Evolutionary conservation across 108 stramenopile genomes (phyloP).

Genomic region (Skeletonema grethae): DNA sequence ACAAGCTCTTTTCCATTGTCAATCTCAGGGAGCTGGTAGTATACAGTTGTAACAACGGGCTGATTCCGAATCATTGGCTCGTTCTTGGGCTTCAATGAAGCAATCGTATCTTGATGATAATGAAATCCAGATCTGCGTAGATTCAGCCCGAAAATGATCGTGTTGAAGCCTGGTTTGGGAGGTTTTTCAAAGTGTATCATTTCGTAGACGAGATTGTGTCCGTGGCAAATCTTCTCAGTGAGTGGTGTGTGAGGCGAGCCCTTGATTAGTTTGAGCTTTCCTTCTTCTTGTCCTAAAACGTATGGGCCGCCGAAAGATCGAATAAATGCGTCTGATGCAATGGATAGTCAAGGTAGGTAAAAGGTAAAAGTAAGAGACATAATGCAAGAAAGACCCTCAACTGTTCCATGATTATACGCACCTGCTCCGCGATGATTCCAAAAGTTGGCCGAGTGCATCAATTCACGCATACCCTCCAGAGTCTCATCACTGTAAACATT

Average conservation of each 20-base stretch:
- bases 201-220: conserved; percentile 26
- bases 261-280: conserved; percentile 32
- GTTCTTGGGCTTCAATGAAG: conserved; percentile 24
- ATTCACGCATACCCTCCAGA: conserved; percentile 10
- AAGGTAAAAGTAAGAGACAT: background rate
- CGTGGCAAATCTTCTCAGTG: conserved; percentile 29
- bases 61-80: conserved; percentile 17
- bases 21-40: conserved; percentile 15
- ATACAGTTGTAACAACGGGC: conserved; percentile 31
- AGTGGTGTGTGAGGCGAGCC: conserved; percentile 17
- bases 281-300: conserved; percentile 24
- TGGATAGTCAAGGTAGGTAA: background rate
- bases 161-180: conserved; percentile 27
- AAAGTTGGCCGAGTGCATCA: conserved; percentile 28
- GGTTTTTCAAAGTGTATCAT: conserved; percentile 17
- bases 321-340: conserved; percentile 21
- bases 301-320: conserved; percentile 22
- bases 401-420: background rate
- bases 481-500: conserved; percentile 28
- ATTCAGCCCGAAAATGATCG: conserved; percentile 29
- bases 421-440: conserved; percentile 30
- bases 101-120: conserved; percentile 39
- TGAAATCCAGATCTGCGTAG: conserved; percentile 34
- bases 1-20: conserved; percentile 29
- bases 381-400: background rate